Conservation (phyloP, 805 yeast species). For the Yarrowia sp. region DNA sequence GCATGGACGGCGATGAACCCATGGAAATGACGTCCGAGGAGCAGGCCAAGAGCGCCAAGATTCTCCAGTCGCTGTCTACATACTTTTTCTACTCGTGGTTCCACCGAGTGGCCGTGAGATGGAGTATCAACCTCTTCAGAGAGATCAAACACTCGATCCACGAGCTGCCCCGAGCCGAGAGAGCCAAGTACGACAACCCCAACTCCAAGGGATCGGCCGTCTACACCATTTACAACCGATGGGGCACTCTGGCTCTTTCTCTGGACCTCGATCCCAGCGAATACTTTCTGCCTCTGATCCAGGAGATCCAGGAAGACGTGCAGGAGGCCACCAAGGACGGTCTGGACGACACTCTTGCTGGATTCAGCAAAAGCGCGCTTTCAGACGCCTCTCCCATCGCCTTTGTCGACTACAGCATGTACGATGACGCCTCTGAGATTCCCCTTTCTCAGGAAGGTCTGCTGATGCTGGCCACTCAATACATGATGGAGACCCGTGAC, state of each 20-base stretch:
- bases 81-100: slow-evolving; percentile 56
- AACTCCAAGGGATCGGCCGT: slow-evolving; percentile 21
- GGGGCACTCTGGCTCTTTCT: slow-evolving; percentile 31
- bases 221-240: slow-evolving; percentile 31
- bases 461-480: slow-evolving; percentile 48
- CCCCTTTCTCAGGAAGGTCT: slow-evolving; percentile 49
- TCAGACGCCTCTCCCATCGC: slow-evolving; percentile 24
- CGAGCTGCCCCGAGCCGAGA: slow-evolving; percentile 23
- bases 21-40: slow-evolving; percentile 49
- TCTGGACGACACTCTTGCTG: slow-evolving; percentile 9
- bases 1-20: slow-evolving; percentile 50
- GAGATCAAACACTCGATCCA: slow-evolving; percentile 46
- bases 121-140: slow-evolving; percentile 49
- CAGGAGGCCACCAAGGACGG: slow-evolving; percentile 21
- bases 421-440: slow-evolving; percentile 13
- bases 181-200: slow-evolving; percentile 34
- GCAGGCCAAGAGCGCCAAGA: slow-evolving; percentile 62
- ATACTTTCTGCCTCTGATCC: slow-evolving; percentile 7
- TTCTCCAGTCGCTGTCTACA: slow-evolving; percentile 69
- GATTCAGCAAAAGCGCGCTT: slow-evolving; percentile 17
- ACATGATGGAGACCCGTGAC: slow-evolving; percentile 45
- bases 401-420: slow-evolving; percentile 32
- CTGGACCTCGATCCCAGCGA: slow-evolving; percentile 31
- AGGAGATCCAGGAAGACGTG: slow-evolving; percentile 17
- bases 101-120: slow-evolving; percentile 46